phyloP scores from a whole-genome alignment of 2,329 filamentous ascomycete species.

The Diaporthe nobilis region DNA sequence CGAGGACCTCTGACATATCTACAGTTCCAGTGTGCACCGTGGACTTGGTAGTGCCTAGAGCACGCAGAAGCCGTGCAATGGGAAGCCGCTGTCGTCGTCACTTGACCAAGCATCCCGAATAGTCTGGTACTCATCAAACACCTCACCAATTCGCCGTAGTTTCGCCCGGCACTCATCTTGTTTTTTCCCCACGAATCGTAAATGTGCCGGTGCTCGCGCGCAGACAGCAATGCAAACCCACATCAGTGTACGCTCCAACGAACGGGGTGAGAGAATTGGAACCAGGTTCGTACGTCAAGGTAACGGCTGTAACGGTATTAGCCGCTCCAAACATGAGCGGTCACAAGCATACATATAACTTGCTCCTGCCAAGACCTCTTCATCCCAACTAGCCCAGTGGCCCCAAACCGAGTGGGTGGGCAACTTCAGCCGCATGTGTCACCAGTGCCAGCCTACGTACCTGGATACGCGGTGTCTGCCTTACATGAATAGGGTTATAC shows the following conservation, averaged over 20 bases:
- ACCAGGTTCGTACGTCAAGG: slow-evolving; percentile 8
- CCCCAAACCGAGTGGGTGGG: not conserved
- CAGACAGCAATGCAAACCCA: slow-evolving; percentile 10
- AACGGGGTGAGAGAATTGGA: not conserved
- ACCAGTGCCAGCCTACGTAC: not conserved
- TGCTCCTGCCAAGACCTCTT: slow-evolving; percentile 33
- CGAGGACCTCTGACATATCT: not conserved
- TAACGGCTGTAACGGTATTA: slow-evolving; percentile 22
- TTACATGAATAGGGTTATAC: not conserved
- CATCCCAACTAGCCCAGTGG: not conserved
- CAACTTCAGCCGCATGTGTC: slow-evolving; percentile 26
- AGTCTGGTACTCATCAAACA: slow-evolving; percentile 1
- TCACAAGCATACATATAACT: slow-evolving; percentile 33
- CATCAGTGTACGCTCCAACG: not conserved
- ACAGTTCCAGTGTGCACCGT: not conserved
- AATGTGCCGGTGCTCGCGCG: slow-evolving; percentile 7
- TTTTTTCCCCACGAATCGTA: slow-evolving; percentile 12
- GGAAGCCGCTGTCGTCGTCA: not conserved
- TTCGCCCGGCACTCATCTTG: slow-evolving; percentile 14
- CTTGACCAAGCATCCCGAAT: not conserved
- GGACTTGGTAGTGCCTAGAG: not conserved
- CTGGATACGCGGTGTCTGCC: not conserved
- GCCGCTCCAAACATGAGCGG: slow-evolving; percentile 35
- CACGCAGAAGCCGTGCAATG: not conserved
- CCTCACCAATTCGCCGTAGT: not conserved